phyloP scores from a whole-genome alignment of 345 rosid genomes.

The Cardamine occulta region DNA sequence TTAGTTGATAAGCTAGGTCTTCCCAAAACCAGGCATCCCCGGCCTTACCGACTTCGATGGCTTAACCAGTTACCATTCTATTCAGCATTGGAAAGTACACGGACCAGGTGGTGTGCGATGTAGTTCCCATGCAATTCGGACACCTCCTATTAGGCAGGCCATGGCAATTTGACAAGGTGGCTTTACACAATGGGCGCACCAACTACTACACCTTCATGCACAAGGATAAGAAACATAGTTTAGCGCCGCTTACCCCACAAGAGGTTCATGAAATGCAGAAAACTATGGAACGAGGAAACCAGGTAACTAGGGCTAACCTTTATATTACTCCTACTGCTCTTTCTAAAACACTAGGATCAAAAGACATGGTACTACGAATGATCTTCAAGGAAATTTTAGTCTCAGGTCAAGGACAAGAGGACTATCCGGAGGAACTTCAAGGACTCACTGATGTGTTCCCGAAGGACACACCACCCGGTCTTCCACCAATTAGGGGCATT shows the following conservation, averaged over 20 bases:
- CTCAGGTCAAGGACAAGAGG: no score
- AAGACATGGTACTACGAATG: neutral
- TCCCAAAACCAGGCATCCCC: no score
- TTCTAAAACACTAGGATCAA: neutral
- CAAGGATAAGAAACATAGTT: neutral
- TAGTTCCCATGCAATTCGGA: neutral
- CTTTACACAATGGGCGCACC: neutral
- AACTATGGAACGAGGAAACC: rapidly evolving
- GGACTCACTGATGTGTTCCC: no score
- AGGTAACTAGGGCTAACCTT: neutral
- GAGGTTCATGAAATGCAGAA: neutral
- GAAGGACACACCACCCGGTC: no score
- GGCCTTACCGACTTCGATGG: no score
- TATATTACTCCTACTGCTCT: neutral
- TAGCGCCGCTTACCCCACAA: neutral
- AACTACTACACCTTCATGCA: neutral
- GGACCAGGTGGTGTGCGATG: neutral
- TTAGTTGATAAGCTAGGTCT: no score
- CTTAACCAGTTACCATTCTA: no score
- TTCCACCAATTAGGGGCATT: no score
- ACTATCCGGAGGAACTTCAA: no score
- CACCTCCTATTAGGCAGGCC: neutral
- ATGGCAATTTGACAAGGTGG: neutral
- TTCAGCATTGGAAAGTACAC: no score
- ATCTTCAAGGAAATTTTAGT: neutral